Percentiles rank a stretch among this genome's conserved stretches.
These are phyloP conservation scores for Arachnomyces sp. DNA, from an alignment of 2,329 filamentous ascomycete species.

Conservation along the genomic window DNA sequence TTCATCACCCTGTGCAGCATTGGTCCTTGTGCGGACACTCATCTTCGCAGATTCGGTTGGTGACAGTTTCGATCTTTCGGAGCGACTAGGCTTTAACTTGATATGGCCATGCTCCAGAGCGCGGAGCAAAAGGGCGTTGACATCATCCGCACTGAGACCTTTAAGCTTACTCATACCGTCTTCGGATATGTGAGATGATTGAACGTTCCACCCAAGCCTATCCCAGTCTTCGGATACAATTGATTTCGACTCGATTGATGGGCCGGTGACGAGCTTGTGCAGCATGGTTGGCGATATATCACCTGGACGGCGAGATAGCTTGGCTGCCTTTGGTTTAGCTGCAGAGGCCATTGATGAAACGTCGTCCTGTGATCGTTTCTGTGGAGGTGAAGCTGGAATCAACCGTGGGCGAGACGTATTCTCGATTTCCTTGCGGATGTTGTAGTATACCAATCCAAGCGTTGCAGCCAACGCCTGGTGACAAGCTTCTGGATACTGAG, in stretches of 20 bases:
- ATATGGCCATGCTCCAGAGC: constrained; percentile 29
- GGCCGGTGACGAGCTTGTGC: constrained; percentile 25
- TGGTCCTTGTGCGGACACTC: constrained; percentile 10
- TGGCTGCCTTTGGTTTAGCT: constrained; percentile 28
- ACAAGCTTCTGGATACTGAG: constrained; percentile 30
- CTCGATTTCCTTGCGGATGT: constrained; percentile 34
- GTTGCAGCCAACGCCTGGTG: constrained; percentile 34
- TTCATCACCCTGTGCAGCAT: constrained; percentile 5
- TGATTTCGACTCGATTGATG: constrained; percentile 27
- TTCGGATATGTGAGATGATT: constrained; percentile 28
- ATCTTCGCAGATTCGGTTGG: constrained; percentile 25
- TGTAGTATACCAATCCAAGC: constrained; percentile 33
- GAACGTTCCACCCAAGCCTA: constrained; percentile 28
- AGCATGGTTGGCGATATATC: constrained; percentile 24
- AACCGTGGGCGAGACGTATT: constrained; percentile 24
- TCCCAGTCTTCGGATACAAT: constrained; percentile 25
- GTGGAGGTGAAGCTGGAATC: constrained; percentile 19
- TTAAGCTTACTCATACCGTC: constrained; percentile 31
- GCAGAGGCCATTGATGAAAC: constrained; percentile 22
- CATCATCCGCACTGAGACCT: constrained; percentile 29
- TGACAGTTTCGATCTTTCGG: constrained; percentile 25
- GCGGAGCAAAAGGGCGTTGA: constrained; percentile 26
- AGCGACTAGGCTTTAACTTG: constrained; percentile 26
- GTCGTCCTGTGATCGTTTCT: constrained; percentile 30
- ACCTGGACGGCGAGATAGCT: constrained; percentile 26